These are phyloP conservation scores for Ogataea hybrid DNA, from an alignment of 1,139 yeast species.

Conservation along the genomic window DNA sequence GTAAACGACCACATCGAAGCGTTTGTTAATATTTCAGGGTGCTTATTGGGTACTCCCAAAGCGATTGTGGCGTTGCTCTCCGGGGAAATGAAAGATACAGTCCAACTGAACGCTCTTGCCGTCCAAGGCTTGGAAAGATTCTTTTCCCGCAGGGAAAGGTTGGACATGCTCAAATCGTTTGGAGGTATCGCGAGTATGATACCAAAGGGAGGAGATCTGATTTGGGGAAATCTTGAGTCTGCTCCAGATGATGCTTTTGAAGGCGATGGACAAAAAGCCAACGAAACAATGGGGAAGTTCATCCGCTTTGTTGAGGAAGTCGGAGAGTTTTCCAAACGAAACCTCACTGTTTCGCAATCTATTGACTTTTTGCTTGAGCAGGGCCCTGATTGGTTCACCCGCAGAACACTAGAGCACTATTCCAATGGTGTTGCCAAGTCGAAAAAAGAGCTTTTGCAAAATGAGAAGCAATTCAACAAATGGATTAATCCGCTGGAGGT, in stretches of 20 bases:
- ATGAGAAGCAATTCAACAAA: slow-evolving; percentile 67
- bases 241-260: slow-evolving; percentile 59
- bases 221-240: slow-evolving; percentile 72
- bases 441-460: slow-evolving; percentile 53
- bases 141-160: slow-evolving; percentile 84
- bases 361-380: slow-evolving; percentile 62
- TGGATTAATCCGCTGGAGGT: slow-evolving; percentile 96
- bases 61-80: slow-evolving; percentile 86
- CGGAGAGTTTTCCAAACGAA: slow-evolving; percentile 43
- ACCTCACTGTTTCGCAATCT: slow-evolving; percentile 64
- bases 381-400: slow-evolving; percentile 74
- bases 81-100: slow-evolving; percentile 98
- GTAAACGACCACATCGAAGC: slow-evolving; percentile 81
- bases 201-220: slow-evolving; percentile 87
- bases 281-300: slow-evolving; percentile 70
- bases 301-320: slow-evolving; percentile 55
- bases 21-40: slow-evolving; percentile 83
- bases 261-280: slow-evolving; percentile 28
- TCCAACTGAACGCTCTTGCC: slow-evolving; percentile 88
- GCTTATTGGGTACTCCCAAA: slow-evolving; percentile 89
- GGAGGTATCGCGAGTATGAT: slow-evolving; percentile 95
- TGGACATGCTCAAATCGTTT: slow-evolving; percentile 80
- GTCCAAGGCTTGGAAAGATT: slow-evolving; percentile 93
- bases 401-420: slow-evolving; percentile 65
- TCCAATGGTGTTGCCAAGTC: slow-evolving; percentile 75